These are phyloP conservation scores for Lagerstroemia speciosa DNA, from an alignment of 345 rosid species.

Conservation along the genomic window DNA sequence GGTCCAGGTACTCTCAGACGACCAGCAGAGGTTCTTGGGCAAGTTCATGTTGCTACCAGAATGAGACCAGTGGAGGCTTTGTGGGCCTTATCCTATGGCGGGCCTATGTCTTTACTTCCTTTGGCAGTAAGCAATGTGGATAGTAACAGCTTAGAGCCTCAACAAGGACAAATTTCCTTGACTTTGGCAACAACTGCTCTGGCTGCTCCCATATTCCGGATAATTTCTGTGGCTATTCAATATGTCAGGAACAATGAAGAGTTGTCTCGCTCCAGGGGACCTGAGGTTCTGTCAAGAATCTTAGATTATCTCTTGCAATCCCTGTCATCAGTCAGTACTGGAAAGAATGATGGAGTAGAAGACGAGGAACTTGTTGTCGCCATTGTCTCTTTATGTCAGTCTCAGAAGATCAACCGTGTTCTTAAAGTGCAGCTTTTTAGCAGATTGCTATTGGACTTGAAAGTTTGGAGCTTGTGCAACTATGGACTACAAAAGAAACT, in stretches of 20 bases:
- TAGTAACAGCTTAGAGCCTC: slow-evolving; percentile 66
- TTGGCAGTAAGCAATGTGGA: slow-evolving; percentile 62
- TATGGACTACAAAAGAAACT: slow-evolving; percentile 97
- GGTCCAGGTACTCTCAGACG: slow-evolving; percentile 63
- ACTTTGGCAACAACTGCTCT: slow-evolving; percentile 59
- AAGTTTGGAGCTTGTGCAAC: slow-evolving; percentile 92
- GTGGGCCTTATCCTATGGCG: slow-evolving; percentile 97
- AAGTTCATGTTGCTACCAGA: slow-evolving; percentile 87
- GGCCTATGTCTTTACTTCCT: slow-evolving; percentile 96
- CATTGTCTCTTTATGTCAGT: slow-evolving; percentile 82
- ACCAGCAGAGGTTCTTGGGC: slow-evolving; percentile 99
- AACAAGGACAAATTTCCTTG: slow-evolving; percentile 46
- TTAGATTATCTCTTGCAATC: slow-evolving; percentile 75
- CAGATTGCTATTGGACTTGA: slow-evolving; percentile 80
- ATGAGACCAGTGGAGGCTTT: slow-evolving; percentile 80
- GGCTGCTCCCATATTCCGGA: slow-evolving; percentile 88
- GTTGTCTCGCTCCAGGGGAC: slow-evolving; percentile 65
- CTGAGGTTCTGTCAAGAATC: slow-evolving; percentile 83
- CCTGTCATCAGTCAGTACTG: slow-evolving; percentile 54
- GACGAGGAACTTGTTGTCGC: slow-evolving; percentile 99
- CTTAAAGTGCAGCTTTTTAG: slow-evolving; percentile 93
- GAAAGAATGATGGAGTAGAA: slow-evolving; percentile 56
- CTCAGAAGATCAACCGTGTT: slow-evolving; percentile 70
- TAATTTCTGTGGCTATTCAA: slow-evolving; percentile 69
- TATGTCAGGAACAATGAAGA: slow-evolving; percentile 93